Conservation (phyloP, 805 yeast genomes). For the Wickerhamomyces xylosicus region DNA sequence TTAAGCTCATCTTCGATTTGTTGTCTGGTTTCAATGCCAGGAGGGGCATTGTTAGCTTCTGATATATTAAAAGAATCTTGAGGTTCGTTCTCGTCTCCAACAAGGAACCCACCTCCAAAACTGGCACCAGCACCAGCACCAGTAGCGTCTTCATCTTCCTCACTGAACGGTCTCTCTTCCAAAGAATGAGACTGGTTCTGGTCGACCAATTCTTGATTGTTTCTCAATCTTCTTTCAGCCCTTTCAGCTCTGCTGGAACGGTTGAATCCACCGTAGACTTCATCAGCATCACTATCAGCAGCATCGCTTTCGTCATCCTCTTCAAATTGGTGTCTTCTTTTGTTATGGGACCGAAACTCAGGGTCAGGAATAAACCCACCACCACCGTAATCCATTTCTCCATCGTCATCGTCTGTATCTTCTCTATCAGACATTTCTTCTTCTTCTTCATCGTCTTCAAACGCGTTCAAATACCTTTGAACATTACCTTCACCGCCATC, state of each 20-base stretch:
- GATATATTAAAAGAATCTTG: conserved; percentile 1
- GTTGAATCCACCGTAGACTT: conserved; percentile 1
- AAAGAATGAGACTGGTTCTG: no score
- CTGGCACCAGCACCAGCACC: no score
- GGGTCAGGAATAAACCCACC: conserved; percentile 10
- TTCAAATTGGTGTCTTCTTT: background rate
- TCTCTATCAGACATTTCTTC: background rate
- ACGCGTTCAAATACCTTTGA: background rate
- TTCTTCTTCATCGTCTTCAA: conserved; percentile 4
- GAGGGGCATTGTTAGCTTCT: background rate
- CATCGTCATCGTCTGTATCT: background rate
- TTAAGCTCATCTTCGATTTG: background rate
- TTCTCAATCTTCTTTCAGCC: conserved; percentile 1
- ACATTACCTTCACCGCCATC: conserved; percentile 6
- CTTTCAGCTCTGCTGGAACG: no score
- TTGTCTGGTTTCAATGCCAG: conserved; percentile 1
- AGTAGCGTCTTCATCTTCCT: no score
- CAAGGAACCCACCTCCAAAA: conserved; percentile 3
- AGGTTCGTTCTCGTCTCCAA: conserved; percentile 6
- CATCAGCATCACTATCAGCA: conserved; percentile 3
- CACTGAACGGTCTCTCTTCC: no score
- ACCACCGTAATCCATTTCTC: conserved; percentile 1
- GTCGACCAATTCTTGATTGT: no score
- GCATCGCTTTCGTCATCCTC: background rate
- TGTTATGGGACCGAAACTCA: conserved; percentile 4